Percentiles rank a stretch among this genome's conserved stretches.
These are phyloP conservation scores for Kokia cookei DNA, from an alignment of 441 rosid genomes.

Conservation along the genomic window DNA sequence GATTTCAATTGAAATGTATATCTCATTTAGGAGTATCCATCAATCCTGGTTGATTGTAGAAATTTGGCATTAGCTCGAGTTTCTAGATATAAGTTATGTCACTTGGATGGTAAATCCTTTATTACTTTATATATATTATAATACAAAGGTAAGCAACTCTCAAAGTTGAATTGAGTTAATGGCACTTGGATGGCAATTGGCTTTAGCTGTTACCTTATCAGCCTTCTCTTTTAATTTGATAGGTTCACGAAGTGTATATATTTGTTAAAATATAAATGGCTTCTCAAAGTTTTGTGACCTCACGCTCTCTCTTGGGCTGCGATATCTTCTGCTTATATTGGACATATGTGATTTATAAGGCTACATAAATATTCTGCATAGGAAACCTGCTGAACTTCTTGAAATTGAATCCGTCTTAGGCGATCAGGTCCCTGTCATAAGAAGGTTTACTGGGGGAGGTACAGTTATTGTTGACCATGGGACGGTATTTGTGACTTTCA, in stretches of 20 bases:
- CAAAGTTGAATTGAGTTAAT: not conserved
- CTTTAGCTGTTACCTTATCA: not conserved
- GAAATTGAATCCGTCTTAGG: slow-evolving; percentile 49
- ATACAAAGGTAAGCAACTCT: not conserved
- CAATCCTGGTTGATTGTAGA: not conserved
- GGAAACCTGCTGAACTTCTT: slow-evolving; percentile 67
- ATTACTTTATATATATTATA: not conserved
- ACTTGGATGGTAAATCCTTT: not conserved
- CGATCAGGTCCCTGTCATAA: slow-evolving; percentile 62
- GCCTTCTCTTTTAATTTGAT: not conserved
- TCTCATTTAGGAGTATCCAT: not conserved
- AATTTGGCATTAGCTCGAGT: not conserved
- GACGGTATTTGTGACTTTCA: slow-evolving; percentile 69
- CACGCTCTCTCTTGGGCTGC: not conserved
- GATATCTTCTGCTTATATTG: not conserved
- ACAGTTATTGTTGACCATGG: slow-evolving; percentile 77
- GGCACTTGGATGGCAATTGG: not conserved
- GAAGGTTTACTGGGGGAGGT: slow-evolving; percentile 86
- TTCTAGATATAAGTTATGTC: not conserved
- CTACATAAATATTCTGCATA: slow-evolving; percentile 18
- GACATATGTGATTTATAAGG: slow-evolving; percentile 9
- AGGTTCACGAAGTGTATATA: not conserved
- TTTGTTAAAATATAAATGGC: not conserved
- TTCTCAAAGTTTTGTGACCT: not conserved
- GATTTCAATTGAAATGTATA: not conserved